These are phyloP conservation scores for Pyrus hybrid DNA, from an alignment of 331 rosid species.

Conservation along the genomic window DNA sequence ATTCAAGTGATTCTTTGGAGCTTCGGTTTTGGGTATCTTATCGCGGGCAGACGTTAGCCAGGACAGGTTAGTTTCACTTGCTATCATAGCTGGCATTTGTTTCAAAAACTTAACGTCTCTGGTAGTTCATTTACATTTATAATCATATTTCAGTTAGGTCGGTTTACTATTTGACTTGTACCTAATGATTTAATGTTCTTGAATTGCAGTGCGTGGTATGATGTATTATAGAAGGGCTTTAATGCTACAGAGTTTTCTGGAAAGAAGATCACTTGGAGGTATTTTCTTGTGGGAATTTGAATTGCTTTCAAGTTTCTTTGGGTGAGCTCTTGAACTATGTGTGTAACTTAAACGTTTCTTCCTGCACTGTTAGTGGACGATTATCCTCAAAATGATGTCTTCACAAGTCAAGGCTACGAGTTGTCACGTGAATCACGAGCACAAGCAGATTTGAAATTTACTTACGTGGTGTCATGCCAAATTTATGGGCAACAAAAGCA, in stretches of 20 bases:
- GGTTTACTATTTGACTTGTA: not conserved
- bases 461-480: slow-evolving; percentile 97
- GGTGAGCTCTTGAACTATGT: slow-evolving; percentile 2
- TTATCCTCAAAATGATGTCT: slow-evolving; percentile 44
- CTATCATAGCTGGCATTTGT: not conserved
- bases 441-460: slow-evolving; percentile 91
- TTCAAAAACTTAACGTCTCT: not conserved
- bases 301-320: not conserved
- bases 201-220: slow-evolving; percentile 90
- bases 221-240: slow-evolving; percentile 97
- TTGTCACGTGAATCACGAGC: slow-evolving; percentile 77
- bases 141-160: not conserved
- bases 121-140: not conserved
- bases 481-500: slow-evolving; percentile 98
- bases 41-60: slow-evolving; percentile 95
- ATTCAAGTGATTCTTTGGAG: slow-evolving; percentile 69
- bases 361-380: slow-evolving; percentile 34
- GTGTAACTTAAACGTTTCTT: slow-evolving; percentile 14
- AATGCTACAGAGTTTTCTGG: slow-evolving; percentile 89
- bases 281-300: slow-evolving; percentile 11
- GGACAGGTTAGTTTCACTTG: slow-evolving; percentile 59
- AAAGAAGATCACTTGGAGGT: slow-evolving; percentile 81
- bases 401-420: slow-evolving; percentile 69
- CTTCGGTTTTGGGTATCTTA: slow-evolving; percentile 99
- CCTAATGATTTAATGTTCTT: slow-evolving; percentile 8